A percentile compares a stretch with the other conserved stretches of the same genome.
Conservation (phyloP, 2,329 filamentous ascomycete genomes). For the Exophiala mesophila region DNA sequence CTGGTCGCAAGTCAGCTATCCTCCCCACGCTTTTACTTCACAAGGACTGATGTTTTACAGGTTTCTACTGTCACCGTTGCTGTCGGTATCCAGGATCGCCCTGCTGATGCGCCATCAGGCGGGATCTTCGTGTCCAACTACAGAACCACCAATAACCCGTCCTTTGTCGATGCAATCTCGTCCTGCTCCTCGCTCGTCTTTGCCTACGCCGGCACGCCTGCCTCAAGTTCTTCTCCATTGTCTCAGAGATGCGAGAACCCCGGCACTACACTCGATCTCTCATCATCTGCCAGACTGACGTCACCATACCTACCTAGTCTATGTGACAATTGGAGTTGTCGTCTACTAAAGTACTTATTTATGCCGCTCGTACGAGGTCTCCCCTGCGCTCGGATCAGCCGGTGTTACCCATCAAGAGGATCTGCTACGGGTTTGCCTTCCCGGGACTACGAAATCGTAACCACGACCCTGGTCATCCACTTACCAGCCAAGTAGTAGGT, state of each 20-base stretch:
- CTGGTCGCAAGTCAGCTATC: slow-evolving; percentile 42
- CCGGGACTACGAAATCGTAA: slow-evolving; percentile 29
- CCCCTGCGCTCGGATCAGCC: slow-evolving; percentile 45
- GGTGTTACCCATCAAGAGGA: slow-evolving; percentile 39
- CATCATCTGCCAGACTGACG: slow-evolving; percentile 34
- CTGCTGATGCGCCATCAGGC: slow-evolving; percentile 33
- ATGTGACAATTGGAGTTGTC: slow-evolving; percentile 36
- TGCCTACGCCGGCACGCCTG: slow-evolving; percentile 30
- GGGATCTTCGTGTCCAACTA: slow-evolving; percentile 33
- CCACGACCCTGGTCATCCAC: slow-evolving; percentile 3
- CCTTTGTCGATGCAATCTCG: slow-evolving; percentile 28
- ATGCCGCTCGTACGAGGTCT: slow-evolving; percentile 44
- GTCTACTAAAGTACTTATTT: slow-evolving; percentile 47
- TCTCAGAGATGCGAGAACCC: slow-evolving; percentile 36
- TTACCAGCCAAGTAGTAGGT: not conserved
- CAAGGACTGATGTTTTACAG: slow-evolving; percentile 1
- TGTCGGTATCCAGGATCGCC: slow-evolving; percentile 32
- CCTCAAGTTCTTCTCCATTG: slow-evolving; percentile 36
- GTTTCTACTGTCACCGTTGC: slow-evolving; percentile 27
- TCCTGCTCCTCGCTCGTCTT: slow-evolving; percentile 30
- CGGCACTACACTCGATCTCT: slow-evolving; percentile 29
- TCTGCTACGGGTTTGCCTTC: slow-evolving; percentile 39
- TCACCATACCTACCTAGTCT: slow-evolving; percentile 35
- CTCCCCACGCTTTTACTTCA: slow-evolving; percentile 1
- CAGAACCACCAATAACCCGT: slow-evolving; percentile 24